These are phyloP conservation scores for Aspergillus neotritici DNA, from an alignment of 2,329 filamentous ascomycete species.

Conservation along the genomic window DNA sequence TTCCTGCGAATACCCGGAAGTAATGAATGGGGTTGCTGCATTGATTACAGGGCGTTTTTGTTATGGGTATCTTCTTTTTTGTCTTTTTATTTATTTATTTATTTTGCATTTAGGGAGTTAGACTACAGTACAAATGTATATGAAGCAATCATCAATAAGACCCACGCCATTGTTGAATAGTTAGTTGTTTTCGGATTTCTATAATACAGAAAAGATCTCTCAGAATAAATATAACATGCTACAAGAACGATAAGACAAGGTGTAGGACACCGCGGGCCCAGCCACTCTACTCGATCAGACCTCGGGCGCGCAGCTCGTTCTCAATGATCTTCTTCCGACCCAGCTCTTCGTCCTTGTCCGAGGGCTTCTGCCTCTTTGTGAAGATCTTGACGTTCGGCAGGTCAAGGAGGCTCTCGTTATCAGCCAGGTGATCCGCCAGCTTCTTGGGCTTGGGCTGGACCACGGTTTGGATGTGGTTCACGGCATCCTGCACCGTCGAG, in stretches of 20 bases:
- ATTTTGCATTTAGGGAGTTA: too few species aligned
- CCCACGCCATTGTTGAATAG: too few species aligned
- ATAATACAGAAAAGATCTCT: constrained; percentile 18
- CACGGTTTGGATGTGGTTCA: constrained; percentile 45
- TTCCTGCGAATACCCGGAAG: constrained; percentile 42
- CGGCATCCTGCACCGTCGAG: constrained; percentile 50
- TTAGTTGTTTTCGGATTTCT: constrained; percentile 10
- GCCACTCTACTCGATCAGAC: constrained; percentile 47
- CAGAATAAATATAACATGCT: constrained; percentile 13
- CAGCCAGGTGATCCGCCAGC: constrained; percentile 55
- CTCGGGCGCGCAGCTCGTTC: constrained; percentile 59
- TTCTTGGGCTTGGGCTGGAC: constrained; percentile 44
- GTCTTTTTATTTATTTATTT: not conserved
- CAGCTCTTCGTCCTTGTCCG: constrained; percentile 64
- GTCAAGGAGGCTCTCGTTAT: constrained; percentile 43
- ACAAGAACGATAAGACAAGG: constrained; percentile 14
- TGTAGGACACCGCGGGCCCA: not conserved
- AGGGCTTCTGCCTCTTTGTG: constrained; percentile 59
- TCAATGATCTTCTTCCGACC: constrained; percentile 78
- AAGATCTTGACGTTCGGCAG: constrained; percentile 68
- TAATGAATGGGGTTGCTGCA: constrained; percentile 15
- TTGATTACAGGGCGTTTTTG: too few species aligned
- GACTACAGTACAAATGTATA: too few species aligned
- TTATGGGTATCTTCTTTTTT: not conserved
- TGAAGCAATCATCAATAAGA: too few species aligned